A percentile compares a stretch with the other conserved stretches of the same genome.
Conservation (phyloP, 2,329 filamentous ascomycete genomes). For the Gyromitra esculenta region DNA sequence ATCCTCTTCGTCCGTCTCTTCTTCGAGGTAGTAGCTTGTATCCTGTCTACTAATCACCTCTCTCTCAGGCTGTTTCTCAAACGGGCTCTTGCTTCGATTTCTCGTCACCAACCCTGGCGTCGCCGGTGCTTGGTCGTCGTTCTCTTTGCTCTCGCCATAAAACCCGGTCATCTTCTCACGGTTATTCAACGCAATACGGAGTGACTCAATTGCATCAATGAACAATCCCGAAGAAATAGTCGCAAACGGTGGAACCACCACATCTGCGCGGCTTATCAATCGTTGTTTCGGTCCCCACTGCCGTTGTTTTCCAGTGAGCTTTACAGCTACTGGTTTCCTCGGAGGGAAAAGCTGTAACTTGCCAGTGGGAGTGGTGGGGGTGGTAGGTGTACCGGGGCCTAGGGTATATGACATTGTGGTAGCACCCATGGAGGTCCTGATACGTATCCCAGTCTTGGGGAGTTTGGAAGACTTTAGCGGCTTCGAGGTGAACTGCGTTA, state of each 20-base stretch:
- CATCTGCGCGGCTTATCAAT: constrained; percentile 38
- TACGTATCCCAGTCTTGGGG: constrained; percentile 31
- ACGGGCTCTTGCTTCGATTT: constrained; percentile 5
- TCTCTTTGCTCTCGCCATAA: constrained; percentile 27
- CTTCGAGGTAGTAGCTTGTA: constrained; percentile 41
- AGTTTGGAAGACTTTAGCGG: constrained; percentile 30
- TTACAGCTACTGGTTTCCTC: constrained; percentile 9
- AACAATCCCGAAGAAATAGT: constrained; percentile 17
- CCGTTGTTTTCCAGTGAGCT: constrained; percentile 18
- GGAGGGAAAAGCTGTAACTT: constrained; percentile 4
- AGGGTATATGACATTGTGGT: constrained; percentile 48
- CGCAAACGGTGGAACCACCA: constrained; percentile 40
- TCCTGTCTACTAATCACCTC: constrained; percentile 7
- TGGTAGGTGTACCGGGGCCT: constrained; percentile 35
- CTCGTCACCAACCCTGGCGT: constrained; percentile 9
- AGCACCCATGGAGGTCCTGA: constrained; percentile 40
- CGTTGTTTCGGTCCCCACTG: constrained; percentile 37
- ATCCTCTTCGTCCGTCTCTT: constrained; percentile 47
- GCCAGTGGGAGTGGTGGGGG: constrained; percentile 23
- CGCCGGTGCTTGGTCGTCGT: constrained; percentile 25
- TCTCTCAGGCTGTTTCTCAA: constrained; percentile 3
- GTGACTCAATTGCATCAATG: constrained; percentile 30
- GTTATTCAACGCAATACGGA: constrained; percentile 19
- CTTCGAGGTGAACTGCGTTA: constrained; percentile 44
- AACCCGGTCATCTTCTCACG: constrained; percentile 43